These are phyloP conservation scores for Colletotrichum sp. DNA, from an alignment of 2,329 filamentous ascomycete genomes.

Conservation along the genomic window DNA sequence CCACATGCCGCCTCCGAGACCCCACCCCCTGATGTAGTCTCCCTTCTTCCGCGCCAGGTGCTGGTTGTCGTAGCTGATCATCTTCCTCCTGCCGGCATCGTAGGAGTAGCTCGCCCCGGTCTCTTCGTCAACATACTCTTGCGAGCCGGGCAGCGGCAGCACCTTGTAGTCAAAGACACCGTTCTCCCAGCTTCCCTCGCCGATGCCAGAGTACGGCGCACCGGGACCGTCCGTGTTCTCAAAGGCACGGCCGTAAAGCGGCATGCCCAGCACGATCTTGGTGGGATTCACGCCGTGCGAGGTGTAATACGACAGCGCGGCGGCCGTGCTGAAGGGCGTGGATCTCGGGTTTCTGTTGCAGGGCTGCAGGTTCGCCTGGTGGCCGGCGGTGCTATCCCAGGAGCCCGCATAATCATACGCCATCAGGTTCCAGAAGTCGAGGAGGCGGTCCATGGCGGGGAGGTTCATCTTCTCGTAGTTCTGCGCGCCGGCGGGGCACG, in stretches of 20 bases:
- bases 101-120: conserved; percentile 81
- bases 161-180: conserved; percentile 91
- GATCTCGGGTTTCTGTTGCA: conserved; percentile 59
- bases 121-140: conserved; percentile 67
- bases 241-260: conserved; percentile 89
- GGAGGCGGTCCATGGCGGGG: conserved; percentile 65
- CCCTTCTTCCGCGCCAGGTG: conserved; percentile 73
- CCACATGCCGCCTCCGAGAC: conserved; percentile 94
- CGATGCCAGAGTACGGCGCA: conserved; percentile 71
- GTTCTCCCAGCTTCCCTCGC: conserved; percentile 82
- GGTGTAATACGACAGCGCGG: conserved; percentile 75
- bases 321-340: conserved; percentile 80
- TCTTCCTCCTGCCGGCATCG: conserved; percentile 61
- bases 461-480: conserved; percentile 70
- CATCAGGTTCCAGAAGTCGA: conserved; percentile 86
- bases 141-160: conserved; percentile 71
- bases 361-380: conserved; percentile 80
- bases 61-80: conserved; percentile 83
- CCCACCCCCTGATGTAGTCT: conserved; percentile 68
- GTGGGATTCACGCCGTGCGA: conserved; percentile 64
- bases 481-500: conserved; percentile 65
- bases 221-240: conserved; percentile 79
- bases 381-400: conserved; percentile 75
- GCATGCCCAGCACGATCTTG: conserved; percentile 91
- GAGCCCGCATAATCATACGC: conserved; percentile 87